Base-by-base conservation (phyloP, 2,329 filamentous ascomycete species). In the Pseudogymnoascus sp. region DNA sequence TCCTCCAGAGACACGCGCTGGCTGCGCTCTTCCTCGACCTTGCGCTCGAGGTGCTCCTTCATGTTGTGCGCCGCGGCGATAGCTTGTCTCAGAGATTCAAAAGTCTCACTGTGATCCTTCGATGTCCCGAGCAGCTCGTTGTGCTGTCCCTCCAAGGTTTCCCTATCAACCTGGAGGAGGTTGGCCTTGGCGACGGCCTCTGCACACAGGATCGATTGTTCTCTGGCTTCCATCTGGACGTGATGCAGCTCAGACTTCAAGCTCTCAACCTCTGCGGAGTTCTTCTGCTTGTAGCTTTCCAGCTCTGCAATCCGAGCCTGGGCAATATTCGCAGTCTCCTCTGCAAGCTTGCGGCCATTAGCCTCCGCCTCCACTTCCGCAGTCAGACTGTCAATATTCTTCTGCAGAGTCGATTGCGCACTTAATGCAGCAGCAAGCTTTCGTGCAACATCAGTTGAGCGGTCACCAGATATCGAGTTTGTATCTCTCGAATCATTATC, bases 181-280 rank as follows among this genome's bases (percentile, higher is more conserved):
- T 90, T 86, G 41, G 89, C 77, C 38, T 88, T 80, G 1, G 91
- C 84, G 61, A 89, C 80, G 1, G 92, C 87, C 72, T 97, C 91
- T 0, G 90, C 82, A 37, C 86, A 85, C 28, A 84, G 78, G n/a
- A 91, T 83, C 0, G 90, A 84, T 66, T 96, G 88, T 67, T 97
- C 90, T 62, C 94, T 83, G 20, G 89, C 85, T 61, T 88, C 83
- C 33, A 86, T 88, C 71, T 96, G 89, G 1, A 84, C 80, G 67
- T 89, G 80, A 70, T 97, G 91, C 36, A 99, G 76, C 69, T 97
- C 91, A 1, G 89, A 87, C 66, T 92, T 89, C 36, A 99, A 77
- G 25, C 85, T 87, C 72, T 97, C 93, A 7, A 95, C 78, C 71
- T 99, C 93, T 1, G 89, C 84, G 2, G 90, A 87, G 37, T 89